phyloP scores from a whole-genome alignment of 352 stramenopile species.

The Achlya hypogyna region DNA sequence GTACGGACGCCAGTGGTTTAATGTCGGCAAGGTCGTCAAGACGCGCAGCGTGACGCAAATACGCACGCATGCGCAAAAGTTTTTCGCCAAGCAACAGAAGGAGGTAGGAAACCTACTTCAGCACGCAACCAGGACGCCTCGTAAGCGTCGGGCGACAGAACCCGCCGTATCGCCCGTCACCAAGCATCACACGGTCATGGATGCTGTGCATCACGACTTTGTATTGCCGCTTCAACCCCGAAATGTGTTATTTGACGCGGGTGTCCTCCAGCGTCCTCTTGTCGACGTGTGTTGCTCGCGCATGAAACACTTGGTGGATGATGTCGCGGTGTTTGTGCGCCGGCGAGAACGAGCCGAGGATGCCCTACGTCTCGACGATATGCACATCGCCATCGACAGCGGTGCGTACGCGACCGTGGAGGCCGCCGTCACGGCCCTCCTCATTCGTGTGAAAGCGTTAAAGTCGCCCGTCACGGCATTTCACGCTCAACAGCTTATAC shows the following conservation, averaged over 20 bases:
- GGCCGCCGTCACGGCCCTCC: neutral
- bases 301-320: neutral
- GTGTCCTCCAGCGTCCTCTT: too few relatives aligned
- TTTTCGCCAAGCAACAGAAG: conserved; percentile 48
- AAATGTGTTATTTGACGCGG: too few relatives aligned
- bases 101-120: neutral
- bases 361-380: neutral
- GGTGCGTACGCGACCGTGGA: neutral
- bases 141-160: neutral
- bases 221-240: too few relatives aligned
- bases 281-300: neutral
- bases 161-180: neutral
- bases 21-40: conserved; percentile 76
- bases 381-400: conserved; percentile 2
- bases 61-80: conserved; percentile 80
- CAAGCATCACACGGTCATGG: neutral
- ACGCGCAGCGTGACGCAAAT: conserved; percentile 80
- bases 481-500: neutral
- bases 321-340: neutral
- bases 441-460: neutral
- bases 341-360: neutral
- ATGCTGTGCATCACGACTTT: neutral
- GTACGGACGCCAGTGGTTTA: conserved; percentile 83
- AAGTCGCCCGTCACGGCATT: neutral
- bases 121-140: neutral